A percentile compares a stretch with the other conserved stretches of the same genome.
These are phyloP conservation scores for Talaromyces marneffei DNA, from an alignment of 2,329 filamentous ascomycete genomes.

Conservation along the genomic window DNA sequence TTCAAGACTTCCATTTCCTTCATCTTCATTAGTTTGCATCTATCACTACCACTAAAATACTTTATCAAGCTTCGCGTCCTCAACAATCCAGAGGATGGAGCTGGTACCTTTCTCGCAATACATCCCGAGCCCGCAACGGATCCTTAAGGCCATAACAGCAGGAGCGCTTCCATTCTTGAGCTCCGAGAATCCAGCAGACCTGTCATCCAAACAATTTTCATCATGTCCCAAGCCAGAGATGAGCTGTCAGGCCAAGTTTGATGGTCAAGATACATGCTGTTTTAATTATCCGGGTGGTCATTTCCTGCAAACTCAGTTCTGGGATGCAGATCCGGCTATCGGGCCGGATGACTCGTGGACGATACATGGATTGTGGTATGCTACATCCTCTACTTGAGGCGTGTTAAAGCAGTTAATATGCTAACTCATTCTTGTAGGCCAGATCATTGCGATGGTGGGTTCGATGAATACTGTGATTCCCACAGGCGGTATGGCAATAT, in stretches of 20 bases:
- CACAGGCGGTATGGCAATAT: constrained; percentile 61
- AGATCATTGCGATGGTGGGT: constrained; percentile 64
- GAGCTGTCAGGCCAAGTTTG: constrained; percentile 60
- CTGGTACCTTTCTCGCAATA: constrained; percentile 7
- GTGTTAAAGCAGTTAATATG: background rate
- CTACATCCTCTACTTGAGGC: background rate
- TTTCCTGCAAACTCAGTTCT: constrained; percentile 70
- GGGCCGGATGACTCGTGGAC: constrained; percentile 68
- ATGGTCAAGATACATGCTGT: constrained; percentile 62
- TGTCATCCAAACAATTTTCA: constrained; percentile 11
- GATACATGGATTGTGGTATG: constrained; percentile 62
- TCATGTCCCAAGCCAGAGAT: constrained; percentile 38
- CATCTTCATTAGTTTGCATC: background rate
- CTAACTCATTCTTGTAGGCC: constrained; percentile 38
- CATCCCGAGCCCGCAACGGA: constrained; percentile 32
- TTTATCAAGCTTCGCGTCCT: background rate
- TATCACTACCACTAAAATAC: background rate
- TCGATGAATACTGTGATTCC: constrained; percentile 60
- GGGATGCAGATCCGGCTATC: constrained; percentile 61
- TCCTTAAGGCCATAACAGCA: constrained; percentile 27
- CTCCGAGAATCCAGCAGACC: constrained; percentile 11
- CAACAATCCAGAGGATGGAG: constrained; percentile 1
- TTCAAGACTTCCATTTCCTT: constrained; percentile 14
- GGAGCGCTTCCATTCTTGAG: constrained; percentile 27
- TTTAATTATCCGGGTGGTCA: constrained; percentile 68